Conservation (phyloP, 2,329 filamentous ascomycete species). For the Aurifilum marmelostoma region DNA sequence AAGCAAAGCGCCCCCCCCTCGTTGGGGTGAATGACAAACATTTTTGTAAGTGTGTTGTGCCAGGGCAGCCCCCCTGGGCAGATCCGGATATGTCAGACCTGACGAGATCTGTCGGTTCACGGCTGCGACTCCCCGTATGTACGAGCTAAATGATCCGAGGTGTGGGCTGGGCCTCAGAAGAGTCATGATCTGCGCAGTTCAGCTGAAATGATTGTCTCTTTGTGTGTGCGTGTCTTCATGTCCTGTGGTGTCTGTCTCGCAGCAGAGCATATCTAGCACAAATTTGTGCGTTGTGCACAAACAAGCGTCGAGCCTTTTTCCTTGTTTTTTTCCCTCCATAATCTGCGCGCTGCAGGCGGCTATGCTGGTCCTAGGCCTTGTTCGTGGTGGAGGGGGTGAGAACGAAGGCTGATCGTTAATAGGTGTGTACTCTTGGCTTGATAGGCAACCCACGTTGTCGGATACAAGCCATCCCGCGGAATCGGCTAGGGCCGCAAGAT, state of each 20-base stretch:
- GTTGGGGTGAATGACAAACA: not conserved
- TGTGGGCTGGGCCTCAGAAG: not conserved
- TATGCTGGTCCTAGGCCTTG: not conserved
- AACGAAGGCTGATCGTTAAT: not conserved
- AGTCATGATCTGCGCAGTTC: conserved; percentile 6
- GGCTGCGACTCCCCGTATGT: conserved; percentile 4
- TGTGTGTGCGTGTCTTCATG: not conserved
- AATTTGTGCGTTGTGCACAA: not conserved
- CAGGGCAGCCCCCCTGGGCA: conserved; percentile 6
- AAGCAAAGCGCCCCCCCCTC: not conserved
- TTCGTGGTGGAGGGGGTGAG: not conserved
- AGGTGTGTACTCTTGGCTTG: not conserved
- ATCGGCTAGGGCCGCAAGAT: conserved; percentile 1
- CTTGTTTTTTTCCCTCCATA: not conserved
- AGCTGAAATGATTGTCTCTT: not conserved
- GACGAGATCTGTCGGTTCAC: not conserved
- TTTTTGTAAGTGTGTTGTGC: not conserved
- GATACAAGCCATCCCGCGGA: conserved; percentile 1
- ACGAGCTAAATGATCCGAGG: conserved; percentile 5
- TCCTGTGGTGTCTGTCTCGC: not conserved
- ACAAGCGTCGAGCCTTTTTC: not conserved
- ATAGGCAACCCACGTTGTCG: conserved; percentile 6
- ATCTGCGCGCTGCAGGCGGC: not conserved
- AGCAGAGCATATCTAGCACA: not conserved
- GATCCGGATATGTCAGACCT: conserved; percentile 2